Base-by-base conservation (phyloP, 2,329 filamentous ascomycete genomes). In the Colletotrichum sp. region DNA sequence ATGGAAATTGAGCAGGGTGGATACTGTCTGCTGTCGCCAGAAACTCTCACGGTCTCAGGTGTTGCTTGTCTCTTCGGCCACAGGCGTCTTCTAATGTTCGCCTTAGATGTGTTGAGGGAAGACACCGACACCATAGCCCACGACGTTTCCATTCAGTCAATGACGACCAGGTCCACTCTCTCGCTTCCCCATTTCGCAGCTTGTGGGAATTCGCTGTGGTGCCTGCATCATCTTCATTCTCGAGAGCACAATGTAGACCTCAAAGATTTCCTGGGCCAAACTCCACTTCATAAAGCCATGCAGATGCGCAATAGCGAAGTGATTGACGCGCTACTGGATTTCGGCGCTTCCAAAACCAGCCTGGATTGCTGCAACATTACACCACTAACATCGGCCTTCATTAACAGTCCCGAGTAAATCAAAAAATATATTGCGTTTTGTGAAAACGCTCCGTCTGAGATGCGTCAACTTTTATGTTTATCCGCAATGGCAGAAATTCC, bases 261-360 rank as follows among this genome's bases (percentile, higher is more conserved):
- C 1, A 3, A 10, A 15, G 13, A 34, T 8, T 10, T 0, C 2
- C 2, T 4, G 0, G 30, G 18, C 2, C 9, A 8, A 15, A 62
- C 60, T 0, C 30, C 30, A 2, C n/a, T 62, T 8, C 60, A 62
- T 6, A 3, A 3, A 1, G 60, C 60, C 4, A n/a, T 36, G 13
- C 0, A 1, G 34, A 15, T 15, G 34, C 2, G 32, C 32, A 28
- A 28, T 28, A 6, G 7, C 6, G 6, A 7, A 28, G 26, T 28
- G 12, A 4, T 32, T 32, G 10, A 13, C 5, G 32, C 2, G 15
- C 1, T 34, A 15, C 34, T 36, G 3, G 16, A 16, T 6, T 36
- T 16, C 6, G 34, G 34, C 3, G 34, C 34, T 36, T 36, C 34
- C 3, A 36, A 36, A 8, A 36, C 6, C 0, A 1, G 6, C 13